Evolutionary conservation across 1,139 yeast species (phyloP).

Genomic region (Diutina scorzettiae): DNA sequence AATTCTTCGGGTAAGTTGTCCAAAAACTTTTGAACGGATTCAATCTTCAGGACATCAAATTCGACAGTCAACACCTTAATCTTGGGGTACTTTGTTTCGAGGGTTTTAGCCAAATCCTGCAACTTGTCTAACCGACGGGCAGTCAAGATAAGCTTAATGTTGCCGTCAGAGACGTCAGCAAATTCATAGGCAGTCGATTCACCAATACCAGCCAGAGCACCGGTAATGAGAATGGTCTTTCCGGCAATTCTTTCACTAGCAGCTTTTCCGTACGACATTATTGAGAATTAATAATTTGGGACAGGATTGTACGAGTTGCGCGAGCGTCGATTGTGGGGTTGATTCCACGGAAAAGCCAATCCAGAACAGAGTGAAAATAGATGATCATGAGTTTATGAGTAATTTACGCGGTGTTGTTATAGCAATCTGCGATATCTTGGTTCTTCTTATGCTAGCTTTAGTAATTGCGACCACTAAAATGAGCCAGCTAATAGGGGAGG

Average conservation of each 20-base stretch:
- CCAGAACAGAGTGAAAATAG: too few relatives aligned
- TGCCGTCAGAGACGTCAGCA: constrained; percentile 48
- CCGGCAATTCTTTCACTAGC: constrained; percentile 35
- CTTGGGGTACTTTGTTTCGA: constrained; percentile 33
- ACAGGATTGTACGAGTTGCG: too few relatives aligned
- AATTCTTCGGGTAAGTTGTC: constrained; percentile 39
- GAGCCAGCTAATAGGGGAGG: too few relatives aligned
- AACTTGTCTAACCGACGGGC: constrained; percentile 59
- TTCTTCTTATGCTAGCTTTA: too few relatives aligned
- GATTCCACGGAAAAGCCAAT: too few relatives aligned
- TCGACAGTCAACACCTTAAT: constrained; percentile 35
- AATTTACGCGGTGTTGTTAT: too few relatives aligned
- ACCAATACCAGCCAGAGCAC: constrained; percentile 6
- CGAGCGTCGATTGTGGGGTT: too few relatives aligned
- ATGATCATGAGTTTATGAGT: too few relatives aligned
- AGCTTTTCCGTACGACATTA: constrained; percentile 41
- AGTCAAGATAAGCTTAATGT: constrained; percentile 49
- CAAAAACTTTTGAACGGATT: constrained; percentile 41
- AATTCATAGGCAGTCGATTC: constrained; percentile 4
- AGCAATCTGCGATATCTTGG: too few relatives aligned
- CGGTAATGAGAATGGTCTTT: constrained; percentile 3
- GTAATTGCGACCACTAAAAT: too few relatives aligned
- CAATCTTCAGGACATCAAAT: constrained; percentile 51
- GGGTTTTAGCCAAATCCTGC: constrained; percentile 30
- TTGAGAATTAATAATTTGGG: too few relatives aligned